phyloP scores from a whole-genome alignment of 768 basidiomycete species.

The Goffeauzyma gilvescens region DNA sequence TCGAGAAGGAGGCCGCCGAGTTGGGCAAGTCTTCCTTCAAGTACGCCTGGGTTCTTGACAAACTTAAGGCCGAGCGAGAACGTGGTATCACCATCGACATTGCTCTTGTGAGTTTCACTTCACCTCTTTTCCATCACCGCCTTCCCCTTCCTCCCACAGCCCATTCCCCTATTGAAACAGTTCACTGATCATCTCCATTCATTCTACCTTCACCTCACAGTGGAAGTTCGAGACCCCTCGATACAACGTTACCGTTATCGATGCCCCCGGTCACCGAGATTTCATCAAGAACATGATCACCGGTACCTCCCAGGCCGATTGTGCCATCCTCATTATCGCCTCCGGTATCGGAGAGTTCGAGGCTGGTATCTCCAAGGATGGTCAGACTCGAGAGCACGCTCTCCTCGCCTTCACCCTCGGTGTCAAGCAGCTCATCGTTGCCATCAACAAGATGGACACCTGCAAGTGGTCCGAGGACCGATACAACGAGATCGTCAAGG shows the following conservation, averaged over 20 bases:
- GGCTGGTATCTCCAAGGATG: conserved; percentile 99
- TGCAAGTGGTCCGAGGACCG: conserved; percentile 99
- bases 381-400: conserved; percentile 99
- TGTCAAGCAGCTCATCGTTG: conserved; percentile 97
- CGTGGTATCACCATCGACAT: conserved; percentile 99
- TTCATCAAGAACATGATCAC: conserved; percentile 99
- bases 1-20: conserved; percentile 99
- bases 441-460: conserved; percentile 97
- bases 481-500: conserved; percentile 98
- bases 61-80: conserved; percentile 99
- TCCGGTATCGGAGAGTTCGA: conserved; percentile 99
- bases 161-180: no score
- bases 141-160: no score
- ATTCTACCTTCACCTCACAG: neutral
- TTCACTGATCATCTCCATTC: no score
- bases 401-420: conserved; percentile 99
- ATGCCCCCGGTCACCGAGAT: conserved; percentile 90
- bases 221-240: conserved; percentile 99
- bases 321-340: conserved; percentile 98
- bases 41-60: conserved; percentile 96
- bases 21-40: conserved; percentile 99
- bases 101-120: conserved; percentile 52
- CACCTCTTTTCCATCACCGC: no score
- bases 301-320: conserved; percentile 99
- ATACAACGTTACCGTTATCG: conserved; percentile 77